A percentile compares a stretch with the other conserved stretches of the same genome.
phyloP scores from a whole-genome alignment of 2,329 filamentous ascomycete species.

The Penicillium sp. region DNA sequence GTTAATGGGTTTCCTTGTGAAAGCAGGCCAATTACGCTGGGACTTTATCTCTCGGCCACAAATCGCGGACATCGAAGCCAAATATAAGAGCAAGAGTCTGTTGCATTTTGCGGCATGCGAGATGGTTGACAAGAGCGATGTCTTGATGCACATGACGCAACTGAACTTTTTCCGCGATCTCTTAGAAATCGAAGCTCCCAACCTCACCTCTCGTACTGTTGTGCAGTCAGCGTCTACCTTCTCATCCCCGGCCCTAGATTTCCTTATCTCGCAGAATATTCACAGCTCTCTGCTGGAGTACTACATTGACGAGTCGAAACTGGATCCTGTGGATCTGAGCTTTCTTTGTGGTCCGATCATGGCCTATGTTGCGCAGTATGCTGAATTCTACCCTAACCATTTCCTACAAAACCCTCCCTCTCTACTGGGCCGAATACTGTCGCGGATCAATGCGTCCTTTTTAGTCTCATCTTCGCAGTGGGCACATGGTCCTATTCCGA shows the following conservation, averaged over 20 bases:
- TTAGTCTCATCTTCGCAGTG: slow-evolving; percentile 52
- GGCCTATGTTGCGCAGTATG: slow-evolving; percentile 63
- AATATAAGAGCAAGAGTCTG: slow-evolving; percentile 48
- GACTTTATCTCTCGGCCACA: slow-evolving; percentile 57
- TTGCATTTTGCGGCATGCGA: slow-evolving; percentile 60
- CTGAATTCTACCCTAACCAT: slow-evolving; percentile 59
- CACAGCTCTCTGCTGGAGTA: slow-evolving; percentile 57
- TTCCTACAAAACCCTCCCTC: slow-evolving; percentile 52
- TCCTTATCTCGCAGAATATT: slow-evolving; percentile 56
- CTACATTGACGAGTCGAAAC: slow-evolving; percentile 56
- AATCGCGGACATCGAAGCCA: slow-evolving; percentile 56
- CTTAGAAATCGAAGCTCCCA: slow-evolving; percentile 49
- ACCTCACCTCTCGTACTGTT: slow-evolving; percentile 36
- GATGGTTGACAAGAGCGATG: slow-evolving; percentile 63
- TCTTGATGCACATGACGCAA: slow-evolving; percentile 65
- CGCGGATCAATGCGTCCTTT: slow-evolving; percentile 53
- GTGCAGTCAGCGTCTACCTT: slow-evolving; percentile 42
- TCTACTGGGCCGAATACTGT: slow-evolving; percentile 50
- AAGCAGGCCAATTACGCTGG: slow-evolving; percentile 61
- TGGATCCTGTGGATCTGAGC: slow-evolving; percentile 57
- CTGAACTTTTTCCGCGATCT: slow-evolving; percentile 63
- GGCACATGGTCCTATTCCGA: slow-evolving; percentile 60
- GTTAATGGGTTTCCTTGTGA: slow-evolving; percentile 62
- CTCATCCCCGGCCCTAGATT: slow-evolving; percentile 54
- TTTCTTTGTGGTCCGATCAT: slow-evolving; percentile 62